Evolutionary conservation across 108 stramenopile species (phyloP).

Genomic region (Mayamaea pseudoterrestris): DNA sequence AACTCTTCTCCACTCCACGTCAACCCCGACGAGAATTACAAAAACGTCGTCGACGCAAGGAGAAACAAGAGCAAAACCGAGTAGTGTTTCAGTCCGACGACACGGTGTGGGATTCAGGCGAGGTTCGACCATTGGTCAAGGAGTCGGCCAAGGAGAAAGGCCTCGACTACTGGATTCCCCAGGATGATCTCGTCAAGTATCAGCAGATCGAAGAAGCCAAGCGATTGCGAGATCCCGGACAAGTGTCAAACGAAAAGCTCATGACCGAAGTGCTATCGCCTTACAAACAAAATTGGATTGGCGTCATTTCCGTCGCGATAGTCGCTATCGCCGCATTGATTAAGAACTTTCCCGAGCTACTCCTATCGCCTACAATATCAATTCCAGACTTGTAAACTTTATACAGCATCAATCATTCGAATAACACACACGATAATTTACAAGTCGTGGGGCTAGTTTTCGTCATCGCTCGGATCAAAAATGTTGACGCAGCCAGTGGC

Average conservation of each 20-base stretch:
- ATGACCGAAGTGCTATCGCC: slow-evolving; percentile 57
- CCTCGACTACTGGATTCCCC: slow-evolving; percentile 82
- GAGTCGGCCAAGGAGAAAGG: slow-evolving; percentile 46
- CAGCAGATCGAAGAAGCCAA: slow-evolving; percentile 26
- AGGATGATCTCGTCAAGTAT: slow-evolving; percentile 39
- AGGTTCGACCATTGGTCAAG: slow-evolving; percentile 49
- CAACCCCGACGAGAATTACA: not conserved
- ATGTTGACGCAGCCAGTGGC: too few relatives aligned
- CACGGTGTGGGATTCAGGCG: slow-evolving; percentile 27
- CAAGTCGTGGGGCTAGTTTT: too few relatives aligned
- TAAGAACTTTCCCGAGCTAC: slow-evolving; percentile 63
- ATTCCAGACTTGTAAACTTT: slow-evolving; percentile 57
- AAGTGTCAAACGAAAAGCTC: slow-evolving; percentile 59
- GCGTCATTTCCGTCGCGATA: slow-evolving; percentile 54
- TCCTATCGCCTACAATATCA: slow-evolving; percentile 46
- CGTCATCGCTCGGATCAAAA: too few relatives aligned
- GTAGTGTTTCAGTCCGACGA: slow-evolving; percentile 8
- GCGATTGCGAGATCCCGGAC: slow-evolving; percentile 32
- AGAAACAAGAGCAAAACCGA: slow-evolving; percentile 2
- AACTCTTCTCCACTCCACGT: too few relatives aligned
- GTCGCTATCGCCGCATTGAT: slow-evolving; percentile 47
- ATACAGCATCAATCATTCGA: not conserved
- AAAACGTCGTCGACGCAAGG: slow-evolving; percentile 3
- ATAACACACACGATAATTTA: not conserved
- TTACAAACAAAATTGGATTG: slow-evolving; percentile 86